phyloP scores from a whole-genome alignment of 257 asterid species.

The Anisodus acutangulus region DNA sequence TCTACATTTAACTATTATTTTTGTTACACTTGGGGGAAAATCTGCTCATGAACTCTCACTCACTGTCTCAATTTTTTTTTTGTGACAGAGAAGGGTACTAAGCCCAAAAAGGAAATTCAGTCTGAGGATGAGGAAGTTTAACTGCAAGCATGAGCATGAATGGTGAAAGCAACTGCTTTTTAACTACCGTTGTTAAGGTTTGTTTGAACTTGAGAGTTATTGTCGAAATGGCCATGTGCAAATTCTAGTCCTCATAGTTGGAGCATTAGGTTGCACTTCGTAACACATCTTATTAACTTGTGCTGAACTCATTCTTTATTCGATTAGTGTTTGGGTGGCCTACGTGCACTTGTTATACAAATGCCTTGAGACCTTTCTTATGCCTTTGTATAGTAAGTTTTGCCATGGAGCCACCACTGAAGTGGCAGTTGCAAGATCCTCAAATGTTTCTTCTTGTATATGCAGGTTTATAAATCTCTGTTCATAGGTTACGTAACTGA shows the following conservation, averaged over 20 bases:
- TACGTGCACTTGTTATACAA: neutral
- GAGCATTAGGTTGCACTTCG: neutral
- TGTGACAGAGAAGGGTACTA: constrained; percentile 6
- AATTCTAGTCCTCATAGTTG: constrained; percentile 1
- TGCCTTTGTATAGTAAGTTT: neutral
- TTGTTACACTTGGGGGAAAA: neutral
- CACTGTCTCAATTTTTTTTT: neutral
- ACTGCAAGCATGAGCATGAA: constrained; percentile 16
- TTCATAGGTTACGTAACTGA: constrained; percentile 16
- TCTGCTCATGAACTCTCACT: neutral
- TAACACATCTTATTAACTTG: neutral
- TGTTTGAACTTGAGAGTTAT: neutral
- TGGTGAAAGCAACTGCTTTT: constrained; percentile 11
- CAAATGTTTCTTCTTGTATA: neutral
- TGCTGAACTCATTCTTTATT: neutral
- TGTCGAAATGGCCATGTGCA: neutral
- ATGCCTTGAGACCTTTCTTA: neutral
- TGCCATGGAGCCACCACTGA: neutral
- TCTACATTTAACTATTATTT: neutral
- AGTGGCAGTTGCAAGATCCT: neutral
- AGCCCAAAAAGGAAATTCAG: neutral
- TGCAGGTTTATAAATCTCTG: constrained; percentile 20
- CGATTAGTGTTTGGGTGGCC: neutral
- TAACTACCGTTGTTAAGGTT: neutral
- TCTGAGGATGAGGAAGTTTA: constrained; percentile 2